phyloP scores from a whole-genome alignment of 179 eudicot genomes.

The Gypsophila paniculata region DNA sequence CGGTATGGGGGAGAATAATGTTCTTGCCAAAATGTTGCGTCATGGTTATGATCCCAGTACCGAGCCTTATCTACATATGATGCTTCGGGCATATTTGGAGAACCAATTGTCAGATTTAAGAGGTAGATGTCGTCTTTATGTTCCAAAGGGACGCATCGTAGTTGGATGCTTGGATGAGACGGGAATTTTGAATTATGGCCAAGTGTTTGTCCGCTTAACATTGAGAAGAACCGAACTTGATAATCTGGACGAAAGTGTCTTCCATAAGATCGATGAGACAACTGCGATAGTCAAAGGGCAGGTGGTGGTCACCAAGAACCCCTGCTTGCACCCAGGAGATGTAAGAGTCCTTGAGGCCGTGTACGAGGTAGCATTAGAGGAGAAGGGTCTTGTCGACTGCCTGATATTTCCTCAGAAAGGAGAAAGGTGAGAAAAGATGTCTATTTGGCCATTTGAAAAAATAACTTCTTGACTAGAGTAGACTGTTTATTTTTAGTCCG shows the following conservation, averaged over 20 bases:
- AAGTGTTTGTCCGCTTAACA: slow-evolving; percentile 69
- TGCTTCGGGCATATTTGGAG: slow-evolving; percentile 73
- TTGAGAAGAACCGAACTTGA: slow-evolving; percentile 57
- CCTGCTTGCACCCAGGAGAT: slow-evolving; percentile 97
- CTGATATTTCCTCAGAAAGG: slow-evolving; percentile 92
- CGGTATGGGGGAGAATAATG: slow-evolving; percentile 46
- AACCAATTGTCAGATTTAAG: slow-evolving; percentile 60
- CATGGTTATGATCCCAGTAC: slow-evolving; percentile 73
- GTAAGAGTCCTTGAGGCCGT: slow-evolving; percentile 91
- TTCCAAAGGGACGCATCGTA: slow-evolving; percentile 74
- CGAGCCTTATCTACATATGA: slow-evolving; percentile 83
- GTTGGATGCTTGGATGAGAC: slow-evolving; percentile 92
- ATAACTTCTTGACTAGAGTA: too few relatives aligned
- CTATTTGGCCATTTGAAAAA: too few relatives aligned
- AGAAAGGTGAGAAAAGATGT: too few relatives aligned
- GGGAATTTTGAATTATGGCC: slow-evolving; percentile 72
- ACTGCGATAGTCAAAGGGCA: slow-evolving; percentile 62
- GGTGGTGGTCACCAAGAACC: slow-evolving; percentile 90
- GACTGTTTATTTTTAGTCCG: too few relatives aligned
- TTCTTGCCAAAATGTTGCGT: slow-evolving; percentile 58
- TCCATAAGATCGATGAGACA: slow-evolving; percentile 58
- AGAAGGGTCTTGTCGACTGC: slow-evolving; percentile 67
- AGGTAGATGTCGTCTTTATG: slow-evolving; percentile 61
- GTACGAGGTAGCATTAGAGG: slow-evolving; percentile 59
- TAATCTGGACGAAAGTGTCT: slow-evolving; percentile 38